A percentile compares a stretch with the other conserved stretches of the same genome.
These are phyloP conservation scores for Saussurea involucrata DNA, from an alignment of 129 eudicot genomes.

Conservation along the genomic window DNA sequence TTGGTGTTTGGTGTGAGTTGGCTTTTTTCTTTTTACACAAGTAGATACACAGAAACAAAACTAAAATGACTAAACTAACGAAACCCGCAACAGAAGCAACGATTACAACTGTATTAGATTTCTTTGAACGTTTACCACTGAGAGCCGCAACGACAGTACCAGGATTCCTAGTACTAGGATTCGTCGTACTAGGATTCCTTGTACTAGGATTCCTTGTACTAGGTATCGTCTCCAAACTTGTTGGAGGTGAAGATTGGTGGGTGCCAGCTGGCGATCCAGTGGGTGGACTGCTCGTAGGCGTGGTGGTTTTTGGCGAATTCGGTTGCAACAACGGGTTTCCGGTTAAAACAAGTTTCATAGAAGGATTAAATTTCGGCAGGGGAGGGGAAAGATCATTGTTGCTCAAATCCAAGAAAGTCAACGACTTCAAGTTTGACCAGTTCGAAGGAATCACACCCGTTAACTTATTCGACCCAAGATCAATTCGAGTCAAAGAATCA, in stretches of 20 bases:
- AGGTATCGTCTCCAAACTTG: constrained; percentile 11
- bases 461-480: constrained; percentile 46
- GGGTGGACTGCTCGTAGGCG: constrained; percentile 19
- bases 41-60: constrained; percentile 55
- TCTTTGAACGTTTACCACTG: constrained; percentile 21
- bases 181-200: neutral
- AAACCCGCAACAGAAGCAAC: constrained; percentile 49
- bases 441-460: constrained; percentile 44
- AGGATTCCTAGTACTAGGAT: constrained; percentile 15
- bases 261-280: constrained; percentile 13
- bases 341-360: constrained; percentile 33
- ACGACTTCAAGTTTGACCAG: constrained; percentile 36
- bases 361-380: constrained; percentile 40
- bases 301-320: constrained; percentile 7
- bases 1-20: constrained; percentile 36
- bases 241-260: constrained; percentile 21
- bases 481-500: constrained; percentile 44
- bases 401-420: constrained; percentile 54
- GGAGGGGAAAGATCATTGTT: constrained; percentile 55
- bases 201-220: constrained; percentile 9
- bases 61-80: constrained; percentile 37
- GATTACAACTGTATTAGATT: constrained; percentile 28
- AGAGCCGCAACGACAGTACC: constrained; percentile 7
- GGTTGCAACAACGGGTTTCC: constrained; percentile 38
- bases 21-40: constrained; percentile 54